Conservation (phyloP, 1,139 yeast species). For the Nakaseomyces bracarensis region DNA sequence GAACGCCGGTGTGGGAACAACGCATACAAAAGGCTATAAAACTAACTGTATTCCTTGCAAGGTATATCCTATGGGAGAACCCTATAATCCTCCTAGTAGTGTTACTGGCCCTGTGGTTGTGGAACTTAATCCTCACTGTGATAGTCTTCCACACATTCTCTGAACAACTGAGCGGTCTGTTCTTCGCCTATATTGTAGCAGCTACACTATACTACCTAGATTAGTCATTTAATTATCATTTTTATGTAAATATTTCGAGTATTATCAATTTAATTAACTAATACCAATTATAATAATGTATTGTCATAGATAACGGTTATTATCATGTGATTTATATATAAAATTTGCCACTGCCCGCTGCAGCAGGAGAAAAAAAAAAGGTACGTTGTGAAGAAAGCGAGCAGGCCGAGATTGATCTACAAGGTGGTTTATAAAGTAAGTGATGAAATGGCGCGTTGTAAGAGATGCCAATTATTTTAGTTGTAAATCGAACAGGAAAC, state of each 20-base stretch:
- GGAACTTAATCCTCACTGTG: constrained; percentile 81
- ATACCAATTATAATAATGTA: too few relatives aligned
- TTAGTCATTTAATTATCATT: neutral
- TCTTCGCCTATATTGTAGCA: constrained; percentile 24
- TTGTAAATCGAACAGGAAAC: too few relatives aligned
- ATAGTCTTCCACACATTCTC: constrained; percentile 72
- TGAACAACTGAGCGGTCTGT: constrained; percentile 38
- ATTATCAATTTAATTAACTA: too few relatives aligned
- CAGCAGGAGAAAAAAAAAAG: too few relatives aligned
- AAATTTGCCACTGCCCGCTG: too few relatives aligned
- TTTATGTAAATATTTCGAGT: neutral
- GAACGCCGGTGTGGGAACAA: constrained; percentile 6
- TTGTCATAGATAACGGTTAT: too few relatives aligned
- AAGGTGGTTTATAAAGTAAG: too few relatives aligned
- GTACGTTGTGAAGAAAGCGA: too few relatives aligned
- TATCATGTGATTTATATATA: too few relatives aligned
- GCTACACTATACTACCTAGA: constrained; percentile 12
- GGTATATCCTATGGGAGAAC: constrained; percentile 27
- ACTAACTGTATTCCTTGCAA: constrained; percentile 9
- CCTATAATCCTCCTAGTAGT: constrained; percentile 41
- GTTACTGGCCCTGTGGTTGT: constrained; percentile 62
- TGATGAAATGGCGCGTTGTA: too few relatives aligned
- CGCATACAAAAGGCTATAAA: neutral
- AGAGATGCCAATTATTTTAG: too few relatives aligned
- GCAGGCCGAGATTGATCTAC: too few relatives aligned